These are phyloP conservation scores for Trebouxiophyceae sp. DNA, from an alignment of 163 green algal species.

Conservation along the genomic window DNA sequence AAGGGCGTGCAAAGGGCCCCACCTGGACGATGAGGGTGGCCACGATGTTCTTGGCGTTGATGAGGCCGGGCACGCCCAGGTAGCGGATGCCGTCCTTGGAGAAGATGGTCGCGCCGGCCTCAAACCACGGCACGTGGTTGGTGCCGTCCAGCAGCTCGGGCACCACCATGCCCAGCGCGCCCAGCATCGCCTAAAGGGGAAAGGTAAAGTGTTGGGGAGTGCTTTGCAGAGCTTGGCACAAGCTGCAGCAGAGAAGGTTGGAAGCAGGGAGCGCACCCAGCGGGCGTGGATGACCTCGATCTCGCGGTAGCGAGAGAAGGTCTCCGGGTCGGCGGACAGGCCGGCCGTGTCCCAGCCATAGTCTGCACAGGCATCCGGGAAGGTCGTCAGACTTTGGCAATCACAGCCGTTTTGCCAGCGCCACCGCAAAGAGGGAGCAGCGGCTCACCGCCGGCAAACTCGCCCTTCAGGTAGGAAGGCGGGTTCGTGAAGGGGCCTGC, in stretches of 20 bases:
- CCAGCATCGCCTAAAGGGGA: constrained; percentile 23
- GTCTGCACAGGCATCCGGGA: constrained; percentile 71
- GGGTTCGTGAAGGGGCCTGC: constrained; percentile 36
- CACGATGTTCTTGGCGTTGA: constrained; percentile 56
- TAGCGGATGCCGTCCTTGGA: constrained; percentile 53
- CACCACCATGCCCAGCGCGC: constrained; percentile 39
- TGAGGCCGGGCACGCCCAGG: constrained; percentile 59
- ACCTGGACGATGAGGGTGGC: constrained; percentile 57
- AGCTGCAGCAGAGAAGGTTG: not conserved
- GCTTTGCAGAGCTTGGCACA: too few relatives aligned
- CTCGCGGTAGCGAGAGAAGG: constrained; percentile 57
- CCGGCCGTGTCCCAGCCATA: constrained; percentile 90
- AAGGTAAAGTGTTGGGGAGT: too few relatives aligned
- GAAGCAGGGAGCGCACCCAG: constrained; percentile 37
- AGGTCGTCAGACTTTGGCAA: not conserved
- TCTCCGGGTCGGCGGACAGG: constrained; percentile 73
- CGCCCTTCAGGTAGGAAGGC: constrained; percentile 73
- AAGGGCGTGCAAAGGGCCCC: too few relatives aligned
- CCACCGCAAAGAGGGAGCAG: not conserved
- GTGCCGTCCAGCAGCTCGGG: constrained; percentile 80
- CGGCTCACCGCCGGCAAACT: constrained; percentile 64
- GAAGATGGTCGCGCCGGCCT: constrained; percentile 41
- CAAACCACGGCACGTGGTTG: constrained; percentile 72
- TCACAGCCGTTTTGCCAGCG: not conserved
- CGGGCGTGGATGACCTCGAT: constrained; percentile 52